phyloP scores from a whole-genome alignment of 306 rosid genomes.

The Quercus parvula region DNA sequence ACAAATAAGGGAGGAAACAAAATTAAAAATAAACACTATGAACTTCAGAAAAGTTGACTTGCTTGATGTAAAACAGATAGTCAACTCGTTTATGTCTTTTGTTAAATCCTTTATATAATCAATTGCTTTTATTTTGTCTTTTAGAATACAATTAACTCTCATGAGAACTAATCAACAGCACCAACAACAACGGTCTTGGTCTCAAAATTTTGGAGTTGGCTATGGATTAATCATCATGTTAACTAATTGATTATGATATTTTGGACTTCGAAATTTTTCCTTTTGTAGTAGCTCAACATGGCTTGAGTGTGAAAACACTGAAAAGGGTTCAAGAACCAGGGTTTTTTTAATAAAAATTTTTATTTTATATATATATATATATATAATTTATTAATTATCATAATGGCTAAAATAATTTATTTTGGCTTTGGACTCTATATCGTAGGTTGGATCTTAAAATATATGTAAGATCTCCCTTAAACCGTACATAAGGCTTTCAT shows the following conservation, averaged over 20 bases:
- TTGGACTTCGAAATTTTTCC: not conserved
- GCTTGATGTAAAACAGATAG: not conserved
- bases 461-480: too few relatives aligned
- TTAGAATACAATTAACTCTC: not conserved
- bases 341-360: too few relatives aligned
- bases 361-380: too few relatives aligned
- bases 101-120: not conserved
- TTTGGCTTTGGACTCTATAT: too few relatives aligned
- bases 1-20: not conserved
- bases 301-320: not conserved
- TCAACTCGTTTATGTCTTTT: not conserved
- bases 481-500: too few relatives aligned
- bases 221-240: too few relatives aligned
- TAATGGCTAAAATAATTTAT: too few relatives aligned
- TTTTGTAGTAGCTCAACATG: not conserved
- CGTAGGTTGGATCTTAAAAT: too few relatives aligned
- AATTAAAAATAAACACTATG: not conserved
- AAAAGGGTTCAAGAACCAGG: not conserved
- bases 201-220: too few relatives aligned
- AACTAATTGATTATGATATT: not conserved
- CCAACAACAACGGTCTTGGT: too few relatives aligned
- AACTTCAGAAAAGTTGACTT: conserved; percentile 8
- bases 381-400: too few relatives aligned
- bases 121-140: not conserved
- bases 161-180: too few relatives aligned